Evolutionary conservation across 805 yeast genomes (phyloP).

Genomic region (Isabelozyma pseudorhagii): DNA sequence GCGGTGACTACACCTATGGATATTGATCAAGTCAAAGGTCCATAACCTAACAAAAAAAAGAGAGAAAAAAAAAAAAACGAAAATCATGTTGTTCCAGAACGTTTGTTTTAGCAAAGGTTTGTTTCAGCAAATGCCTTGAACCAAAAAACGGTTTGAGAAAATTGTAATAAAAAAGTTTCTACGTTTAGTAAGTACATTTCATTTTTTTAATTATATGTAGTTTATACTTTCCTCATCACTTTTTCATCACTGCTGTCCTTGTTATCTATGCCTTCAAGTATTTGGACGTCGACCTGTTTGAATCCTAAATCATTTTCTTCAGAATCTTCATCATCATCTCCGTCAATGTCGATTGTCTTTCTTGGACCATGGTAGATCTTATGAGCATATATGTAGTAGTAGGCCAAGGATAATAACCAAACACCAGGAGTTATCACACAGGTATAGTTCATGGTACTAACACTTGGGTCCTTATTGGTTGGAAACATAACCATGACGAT

Average conservation of each 20-base stretch:
- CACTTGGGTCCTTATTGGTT: conserved; percentile 31
- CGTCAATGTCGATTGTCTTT: conserved; percentile 20
- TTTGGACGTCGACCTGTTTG: background rate
- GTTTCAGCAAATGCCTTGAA: too few species aligned
- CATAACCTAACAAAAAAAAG: too few species aligned
- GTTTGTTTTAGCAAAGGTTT: too few species aligned
- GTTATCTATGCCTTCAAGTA: background rate
- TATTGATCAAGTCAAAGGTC: background rate
- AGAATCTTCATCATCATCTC: background rate
- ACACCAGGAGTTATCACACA: conserved; percentile 29
- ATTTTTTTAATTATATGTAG: conserved; percentile 3
- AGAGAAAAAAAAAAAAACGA: too few species aligned
- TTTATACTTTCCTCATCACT: background rate
- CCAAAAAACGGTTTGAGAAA: background rate
- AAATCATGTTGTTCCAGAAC: too few species aligned
- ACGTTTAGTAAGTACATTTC: background rate
- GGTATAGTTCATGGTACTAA: conserved; percentile 34
- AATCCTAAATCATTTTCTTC: background rate
- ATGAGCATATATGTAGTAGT: conserved; percentile 24
- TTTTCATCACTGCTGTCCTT: background rate
- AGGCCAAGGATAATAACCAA: conserved; percentile 22
- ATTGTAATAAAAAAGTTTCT: background rate
- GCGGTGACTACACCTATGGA: conserved; percentile 52
- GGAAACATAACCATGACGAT: conserved; percentile 49
- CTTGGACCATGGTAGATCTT: conserved; percentile 27